A percentile compares a stretch with the other conserved stretches of the same genome.
phyloP scores from a whole-genome alignment of 495 filamentous ascomycete genomes.

The Tuber melanosporum region DNA sequence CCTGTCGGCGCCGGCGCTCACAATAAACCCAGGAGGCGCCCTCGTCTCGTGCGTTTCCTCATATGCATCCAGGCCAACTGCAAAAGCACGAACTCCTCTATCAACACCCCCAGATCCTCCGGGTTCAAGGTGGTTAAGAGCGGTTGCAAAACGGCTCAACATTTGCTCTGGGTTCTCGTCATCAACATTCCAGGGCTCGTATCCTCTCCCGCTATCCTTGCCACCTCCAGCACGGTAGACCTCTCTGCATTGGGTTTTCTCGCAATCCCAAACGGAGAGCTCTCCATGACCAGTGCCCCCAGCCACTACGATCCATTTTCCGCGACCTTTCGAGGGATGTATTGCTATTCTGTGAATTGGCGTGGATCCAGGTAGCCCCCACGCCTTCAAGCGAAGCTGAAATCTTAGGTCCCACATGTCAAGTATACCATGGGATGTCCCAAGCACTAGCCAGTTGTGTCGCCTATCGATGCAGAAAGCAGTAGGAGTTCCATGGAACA shows the following conservation, averaged over 20 bases:
- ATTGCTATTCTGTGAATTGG: conserved; percentile 73
- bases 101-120: conserved; percentile 49
- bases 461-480: conserved; percentile 82
- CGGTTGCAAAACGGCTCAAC: conserved; percentile 77
- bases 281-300: conserved; percentile 88
- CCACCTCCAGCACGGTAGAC: conserved; percentile 64
- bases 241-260: conserved; percentile 81
- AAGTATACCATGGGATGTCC: conserved; percentile 86
- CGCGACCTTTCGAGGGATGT: conserved; percentile 68
- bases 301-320: conserved; percentile 75
- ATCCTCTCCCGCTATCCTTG: conserved; percentile 57
- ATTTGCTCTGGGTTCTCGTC: conserved; percentile 83
- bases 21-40: conserved; percentile 54
- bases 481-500: conserved; percentile 88
- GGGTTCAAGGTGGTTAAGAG: conserved; percentile 49
- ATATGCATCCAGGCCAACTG: conserved; percentile 49
- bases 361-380: conserved; percentile 76
- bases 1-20: conserved; percentile 82
- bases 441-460: conserved; percentile 82
- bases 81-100: conserved; percentile 57
- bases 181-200: conserved; percentile 83
- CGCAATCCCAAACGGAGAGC: conserved; percentile 91
- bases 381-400: conserved; percentile 74
- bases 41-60: conserved; percentile 41
- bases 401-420: conserved; percentile 97